A percentile compares a stretch with the other conserved stretches of the same genome.
Evolutionary conservation across 306 rosid genomes (phyloP).

Genomic region (Cotoneaster glaucophyllus): DNA sequence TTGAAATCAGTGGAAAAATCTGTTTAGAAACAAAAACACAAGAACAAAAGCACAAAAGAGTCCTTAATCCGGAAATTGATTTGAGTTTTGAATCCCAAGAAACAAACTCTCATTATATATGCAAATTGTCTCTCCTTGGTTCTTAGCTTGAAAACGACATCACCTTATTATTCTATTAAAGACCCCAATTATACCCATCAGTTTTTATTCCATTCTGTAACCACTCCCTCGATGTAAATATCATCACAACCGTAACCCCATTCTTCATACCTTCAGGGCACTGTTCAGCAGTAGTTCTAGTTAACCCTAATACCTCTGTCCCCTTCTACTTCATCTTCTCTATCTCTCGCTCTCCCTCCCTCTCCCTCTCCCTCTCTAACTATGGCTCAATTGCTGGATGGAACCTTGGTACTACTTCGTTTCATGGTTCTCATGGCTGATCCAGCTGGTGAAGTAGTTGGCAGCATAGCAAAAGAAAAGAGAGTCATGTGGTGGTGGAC

Average conservation of each 20-base stretch:
- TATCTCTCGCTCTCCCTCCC: not conserved
- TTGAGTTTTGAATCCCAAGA: slow-evolving; percentile 63
- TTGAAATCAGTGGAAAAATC: no score
- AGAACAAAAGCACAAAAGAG: not conserved
- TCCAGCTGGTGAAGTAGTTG: not conserved
- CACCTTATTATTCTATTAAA: slow-evolving; percentile 46
- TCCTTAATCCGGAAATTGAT: not conserved
- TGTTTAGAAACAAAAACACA: not conserved
- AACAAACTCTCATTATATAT: slow-evolving; percentile 62
- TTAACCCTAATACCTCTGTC: not conserved
- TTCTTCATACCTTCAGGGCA: slow-evolving; percentile 12
- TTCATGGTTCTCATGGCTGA: slow-evolving; percentile 5
- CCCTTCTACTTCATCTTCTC: no score
- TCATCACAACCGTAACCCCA: slow-evolving; percentile 4
- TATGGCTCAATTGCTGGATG: slow-evolving; percentile 6
- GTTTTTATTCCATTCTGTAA: slow-evolving; percentile 27
- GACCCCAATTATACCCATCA: slow-evolving; percentile 39
- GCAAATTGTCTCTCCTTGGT: slow-evolving; percentile 28
- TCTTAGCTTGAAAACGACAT: slow-evolving; percentile 52
- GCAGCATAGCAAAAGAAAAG: not conserved
- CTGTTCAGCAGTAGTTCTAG: slow-evolving; percentile 5
- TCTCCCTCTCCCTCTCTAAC: not conserved
- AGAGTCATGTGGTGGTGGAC: slow-evolving; percentile 8
- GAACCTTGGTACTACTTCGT: not conserved
- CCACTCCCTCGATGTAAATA: slow-evolving; percentile 26